Percentiles rank a stretch among this genome's conserved stretches.
These are phyloP conservation scores for Ichthyophthirius multifiliis DNA, from an alignment of 169 alveolate species.

Conservation along the genomic window DNA sequence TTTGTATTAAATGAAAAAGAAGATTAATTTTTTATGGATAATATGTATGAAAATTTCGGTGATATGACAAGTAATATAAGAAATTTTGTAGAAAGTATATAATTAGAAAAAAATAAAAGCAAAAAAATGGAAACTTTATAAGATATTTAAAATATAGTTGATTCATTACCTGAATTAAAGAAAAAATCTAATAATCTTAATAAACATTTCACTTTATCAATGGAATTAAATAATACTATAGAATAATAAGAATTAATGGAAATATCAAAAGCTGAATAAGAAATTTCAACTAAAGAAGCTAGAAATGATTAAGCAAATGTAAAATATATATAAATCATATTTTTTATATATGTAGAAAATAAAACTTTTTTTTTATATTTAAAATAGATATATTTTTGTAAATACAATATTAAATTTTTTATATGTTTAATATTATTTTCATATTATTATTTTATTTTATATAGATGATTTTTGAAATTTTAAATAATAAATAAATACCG, in stretches of 20 bases:
- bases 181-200: constrained; percentile 88
- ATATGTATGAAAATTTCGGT: constrained; percentile 91
- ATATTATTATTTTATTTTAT: neutral
- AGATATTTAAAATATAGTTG: constrained; percentile 91
- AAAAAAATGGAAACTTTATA: constrained; percentile 85
- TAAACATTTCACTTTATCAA: constrained; percentile 91
- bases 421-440: neutral
- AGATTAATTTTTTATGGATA: constrained; percentile 89
- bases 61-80: constrained; percentile 91
- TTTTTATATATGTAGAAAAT: too few species aligned
- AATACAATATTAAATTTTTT: neutral
- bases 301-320: constrained; percentile 72
- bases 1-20: constrained; percentile 82
- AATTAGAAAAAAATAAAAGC: constrained; percentile 45
- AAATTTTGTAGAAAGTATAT: constrained; percentile 72
- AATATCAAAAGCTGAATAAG: constrained; percentile 88
- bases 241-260: constrained; percentile 84
- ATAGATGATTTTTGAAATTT: constrained; percentile 43
- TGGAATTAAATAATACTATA: constrained; percentile 86
- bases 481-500: constrained; percentile 68
- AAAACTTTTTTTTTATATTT: too few species aligned
- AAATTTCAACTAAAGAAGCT: constrained; percentile 80
- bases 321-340: neutral
- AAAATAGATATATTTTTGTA: neutral
- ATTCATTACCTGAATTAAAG: constrained; percentile 90